Evolutionary conservation across 331 rosid genomes (phyloP).

Genomic region (Quercus lobata): DNA sequence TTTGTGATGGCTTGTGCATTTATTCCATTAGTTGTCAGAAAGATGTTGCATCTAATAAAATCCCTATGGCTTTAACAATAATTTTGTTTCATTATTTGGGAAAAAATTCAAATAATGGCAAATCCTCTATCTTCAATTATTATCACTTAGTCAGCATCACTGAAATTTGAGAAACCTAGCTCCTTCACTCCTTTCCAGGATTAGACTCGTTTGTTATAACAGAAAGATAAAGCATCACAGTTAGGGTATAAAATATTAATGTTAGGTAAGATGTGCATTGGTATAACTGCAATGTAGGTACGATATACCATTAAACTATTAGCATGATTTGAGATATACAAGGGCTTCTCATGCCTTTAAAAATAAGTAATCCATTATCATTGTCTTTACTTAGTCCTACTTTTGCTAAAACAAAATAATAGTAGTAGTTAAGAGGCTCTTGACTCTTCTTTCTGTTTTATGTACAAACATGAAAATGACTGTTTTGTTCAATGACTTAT

Average conservation of each 20-base stretch:
- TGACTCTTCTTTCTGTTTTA: not conserved
- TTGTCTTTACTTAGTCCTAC: not conserved
- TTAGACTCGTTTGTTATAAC: not conserved
- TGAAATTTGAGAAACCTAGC: not conserved
- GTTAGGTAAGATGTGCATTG: slow-evolving; percentile 21
- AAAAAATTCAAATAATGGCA: slow-evolving; percentile 5
- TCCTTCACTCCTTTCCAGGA: not conserved
- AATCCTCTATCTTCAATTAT: not conserved
- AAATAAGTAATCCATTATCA: not conserved
- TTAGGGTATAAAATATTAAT: not conserved
- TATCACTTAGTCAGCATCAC: slow-evolving; percentile 7
- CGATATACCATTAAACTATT: slow-evolving; percentile 6
- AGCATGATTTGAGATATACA: not conserved
- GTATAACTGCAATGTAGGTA: slow-evolving; percentile 18
- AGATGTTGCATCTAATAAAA: not conserved
- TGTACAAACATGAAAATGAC: too few species aligned
- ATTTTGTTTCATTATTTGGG: slow-evolving; percentile 6
- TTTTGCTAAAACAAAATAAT: slow-evolving; percentile 13
- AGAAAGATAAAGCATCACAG: slow-evolving; percentile 14
- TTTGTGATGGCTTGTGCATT: not conserved
- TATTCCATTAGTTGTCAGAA: not conserved
- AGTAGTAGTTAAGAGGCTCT: not conserved
- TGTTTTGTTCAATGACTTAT: not conserved
- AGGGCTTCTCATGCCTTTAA: not conserved
- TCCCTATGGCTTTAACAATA: not conserved